A percentile compares a stretch with the other conserved stretches of the same genome.
phyloP scores from a whole-genome alignment of 1,284 basidiomycete genomes.

The Ustilago bromivora region DNA sequence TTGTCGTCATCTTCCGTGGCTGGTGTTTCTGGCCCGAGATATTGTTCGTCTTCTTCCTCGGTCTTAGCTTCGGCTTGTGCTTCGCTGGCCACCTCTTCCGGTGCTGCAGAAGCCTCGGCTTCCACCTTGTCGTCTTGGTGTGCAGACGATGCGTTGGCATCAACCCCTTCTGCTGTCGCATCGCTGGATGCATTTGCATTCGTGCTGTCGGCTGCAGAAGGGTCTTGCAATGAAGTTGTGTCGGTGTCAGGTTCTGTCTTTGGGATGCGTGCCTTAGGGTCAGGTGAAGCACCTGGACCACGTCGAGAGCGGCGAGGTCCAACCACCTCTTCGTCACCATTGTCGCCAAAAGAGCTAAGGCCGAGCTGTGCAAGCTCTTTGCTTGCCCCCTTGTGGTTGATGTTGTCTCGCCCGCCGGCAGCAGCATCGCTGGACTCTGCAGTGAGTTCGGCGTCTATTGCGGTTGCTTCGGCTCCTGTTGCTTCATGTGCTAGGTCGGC shows the following conservation, averaged over 20 bases:
- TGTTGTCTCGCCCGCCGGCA: slow-evolving; percentile 7
- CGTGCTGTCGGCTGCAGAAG: neutral
- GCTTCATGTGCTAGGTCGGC: neutral
- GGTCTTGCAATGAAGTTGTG: slow-evolving; percentile 14
- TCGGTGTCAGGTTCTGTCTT: slow-evolving; percentile 41
- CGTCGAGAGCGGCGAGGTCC: slow-evolving; percentile 52
- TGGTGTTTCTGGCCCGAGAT: slow-evolving; percentile 1
- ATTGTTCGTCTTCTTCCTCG: slow-evolving; percentile 23
- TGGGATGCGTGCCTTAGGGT: slow-evolving; percentile 28
- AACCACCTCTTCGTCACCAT: slow-evolving; percentile 37
- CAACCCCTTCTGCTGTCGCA: neutral
- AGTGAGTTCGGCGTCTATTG: slow-evolving; percentile 1
- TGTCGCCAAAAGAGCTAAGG: slow-evolving; percentile 50
- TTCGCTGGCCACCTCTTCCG: slow-evolving; percentile 25
- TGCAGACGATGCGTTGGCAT: neutral
- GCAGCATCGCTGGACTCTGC: slow-evolving; percentile 8
- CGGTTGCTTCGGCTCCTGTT: slow-evolving; percentile 1
- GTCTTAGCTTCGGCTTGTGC: slow-evolving; percentile 6
- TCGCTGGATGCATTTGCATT: slow-evolving; percentile 3
- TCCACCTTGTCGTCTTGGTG: slow-evolving; percentile 7
- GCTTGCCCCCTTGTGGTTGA: slow-evolving; percentile 25
- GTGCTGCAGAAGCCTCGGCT: slow-evolving; percentile 12
- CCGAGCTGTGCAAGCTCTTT: slow-evolving; percentile 60
- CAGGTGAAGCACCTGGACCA: slow-evolving; percentile 45
- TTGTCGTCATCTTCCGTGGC: slow-evolving; percentile 3